Evolutionary conservation across 2,329 filamentous ascomycete species (phyloP).

Genomic region (Emergomyces africanus): DNA sequence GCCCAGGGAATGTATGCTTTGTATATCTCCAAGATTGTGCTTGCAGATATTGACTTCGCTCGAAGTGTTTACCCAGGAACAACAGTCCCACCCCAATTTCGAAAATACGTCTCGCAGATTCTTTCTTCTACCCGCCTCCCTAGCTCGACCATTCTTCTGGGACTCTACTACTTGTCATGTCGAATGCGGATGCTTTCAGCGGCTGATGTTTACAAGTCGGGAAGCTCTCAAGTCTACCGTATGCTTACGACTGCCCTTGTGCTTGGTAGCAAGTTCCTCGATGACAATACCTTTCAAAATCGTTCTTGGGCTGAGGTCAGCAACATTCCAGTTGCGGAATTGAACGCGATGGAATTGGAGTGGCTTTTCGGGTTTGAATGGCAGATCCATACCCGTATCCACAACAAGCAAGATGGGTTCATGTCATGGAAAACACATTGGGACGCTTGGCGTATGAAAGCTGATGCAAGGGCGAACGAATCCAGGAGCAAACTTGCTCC

Average conservation of each 20-base stretch:
- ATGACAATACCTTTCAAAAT: slow-evolving; percentile 97
- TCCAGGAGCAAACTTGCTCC: slow-evolving; percentile 42
- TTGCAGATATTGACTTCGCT: slow-evolving; percentile 50
- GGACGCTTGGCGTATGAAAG: slow-evolving; percentile 48
- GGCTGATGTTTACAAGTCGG: slow-evolving; percentile 41
- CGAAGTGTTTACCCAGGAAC: slow-evolving; percentile 51
- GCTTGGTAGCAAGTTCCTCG: slow-evolving; percentile 86
- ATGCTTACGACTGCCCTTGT: slow-evolving; percentile 76
- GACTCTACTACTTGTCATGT: slow-evolving; percentile 78
- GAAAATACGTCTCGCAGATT: slow-evolving; percentile 86
- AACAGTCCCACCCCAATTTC: slow-evolving; percentile 58
- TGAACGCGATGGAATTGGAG: slow-evolving; percentile 76
- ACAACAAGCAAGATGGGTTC: slow-evolving; percentile 58
- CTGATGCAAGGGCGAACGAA: slow-evolving; percentile 34
- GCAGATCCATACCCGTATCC: slow-evolving; percentile 75
- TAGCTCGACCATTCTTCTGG: slow-evolving; percentile 79
- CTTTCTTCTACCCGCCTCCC: slow-evolving; percentile 80
- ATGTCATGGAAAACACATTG: slow-evolving; percentile 52
- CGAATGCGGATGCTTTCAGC: slow-evolving; percentile 62
- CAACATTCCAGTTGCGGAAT: slow-evolving; percentile 68
- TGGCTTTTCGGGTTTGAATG: slow-evolving; percentile 77
- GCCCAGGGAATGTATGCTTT: slow-evolving; percentile 58
- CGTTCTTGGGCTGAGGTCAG: slow-evolving; percentile 94
- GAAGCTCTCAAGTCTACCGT: slow-evolving; percentile 65
- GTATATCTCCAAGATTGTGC: slow-evolving; percentile 41